Conservation (phyloP, 2,329 filamentous ascomycete genomes). For the Ophiostoma perfectum region DNA sequence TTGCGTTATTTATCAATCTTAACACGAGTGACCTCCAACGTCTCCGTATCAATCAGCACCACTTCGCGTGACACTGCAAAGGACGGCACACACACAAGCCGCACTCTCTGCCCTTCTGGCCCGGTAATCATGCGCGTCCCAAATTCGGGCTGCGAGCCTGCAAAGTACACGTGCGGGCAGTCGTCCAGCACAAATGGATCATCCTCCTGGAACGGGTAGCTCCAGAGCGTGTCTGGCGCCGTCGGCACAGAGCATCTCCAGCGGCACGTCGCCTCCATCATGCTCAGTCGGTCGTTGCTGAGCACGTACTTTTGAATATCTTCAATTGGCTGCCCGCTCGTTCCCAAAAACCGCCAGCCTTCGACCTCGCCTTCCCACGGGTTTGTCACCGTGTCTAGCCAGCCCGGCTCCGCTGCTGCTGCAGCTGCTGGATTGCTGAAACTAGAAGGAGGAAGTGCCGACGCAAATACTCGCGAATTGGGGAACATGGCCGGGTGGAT, state of each 20-base stretch:
- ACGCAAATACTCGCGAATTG: conserved; percentile 61
- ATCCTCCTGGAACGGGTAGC: conserved; percentile 90
- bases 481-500: conserved; percentile 92
- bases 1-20: conserved; percentile 39
- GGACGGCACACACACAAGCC: conserved; percentile 75
- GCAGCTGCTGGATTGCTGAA: conserved; percentile 14
- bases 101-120: conserved; percentile 61
- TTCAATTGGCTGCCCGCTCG: conserved; percentile 86
- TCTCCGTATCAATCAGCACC: conserved; percentile 79
- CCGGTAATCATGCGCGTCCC: conserved; percentile 65
- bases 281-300: conserved; percentile 67
- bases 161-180: conserved; percentile 88
- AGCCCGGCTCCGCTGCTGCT: conserved; percentile 35
- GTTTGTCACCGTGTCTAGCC: conserved; percentile 87
- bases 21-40: conserved; percentile 68
- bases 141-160: conserved; percentile 77
- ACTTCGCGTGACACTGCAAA: conserved; percentile 75
- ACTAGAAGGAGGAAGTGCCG: conserved; percentile 35
- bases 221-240: conserved; percentile 92
- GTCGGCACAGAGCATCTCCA: conserved; percentile 92
- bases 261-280: conserved; percentile 91
- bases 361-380: conserved; percentile 88
- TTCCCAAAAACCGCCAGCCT: conserved; percentile 81
- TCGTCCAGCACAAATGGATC: conserved; percentile 83
- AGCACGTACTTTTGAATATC: conserved; percentile 90